These are phyloP conservation scores for Cercospora sesami DNA, from an alignment of 2,329 filamentous ascomycete species.

Conservation along the genomic window DNA sequence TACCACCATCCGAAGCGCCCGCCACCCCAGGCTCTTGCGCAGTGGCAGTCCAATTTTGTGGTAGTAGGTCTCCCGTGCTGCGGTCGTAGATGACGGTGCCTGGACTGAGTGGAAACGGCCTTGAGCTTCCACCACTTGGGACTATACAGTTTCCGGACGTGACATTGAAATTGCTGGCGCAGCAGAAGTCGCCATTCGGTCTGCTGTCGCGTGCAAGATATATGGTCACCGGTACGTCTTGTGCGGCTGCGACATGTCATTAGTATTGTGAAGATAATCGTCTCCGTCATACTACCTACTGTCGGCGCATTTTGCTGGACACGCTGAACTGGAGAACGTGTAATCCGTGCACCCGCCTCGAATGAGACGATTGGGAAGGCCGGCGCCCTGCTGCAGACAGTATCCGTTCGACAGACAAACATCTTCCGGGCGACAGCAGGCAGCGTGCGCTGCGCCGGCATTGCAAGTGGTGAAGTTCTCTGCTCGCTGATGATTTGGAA, in stretches of 20 bases:
- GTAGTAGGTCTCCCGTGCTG: conserved; percentile 18
- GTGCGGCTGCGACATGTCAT: neutral
- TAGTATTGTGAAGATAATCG: neutral
- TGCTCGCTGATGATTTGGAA: conserved; percentile 15
- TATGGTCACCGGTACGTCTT: conserved; percentile 10
- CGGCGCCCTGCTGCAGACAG: conserved; percentile 15
- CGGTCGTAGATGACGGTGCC: conserved; percentile 23
- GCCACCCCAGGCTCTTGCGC: neutral
- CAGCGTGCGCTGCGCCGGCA: conserved; percentile 13
- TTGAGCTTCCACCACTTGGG: neutral
- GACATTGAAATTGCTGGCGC: conserved; percentile 16
- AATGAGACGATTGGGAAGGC: conserved; percentile 17
- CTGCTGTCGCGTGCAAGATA: conserved; percentile 19
- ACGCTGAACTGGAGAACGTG: conserved; percentile 17
- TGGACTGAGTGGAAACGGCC: conserved; percentile 16
- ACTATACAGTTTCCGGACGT: conserved; percentile 15
- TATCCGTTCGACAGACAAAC: conserved; percentile 21
- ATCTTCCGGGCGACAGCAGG: conserved; percentile 15
- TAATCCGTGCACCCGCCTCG: conserved; percentile 22
- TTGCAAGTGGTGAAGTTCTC: conserved; percentile 22
- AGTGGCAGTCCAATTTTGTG: conserved; percentile 8
- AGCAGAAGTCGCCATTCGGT: conserved; percentile 24
- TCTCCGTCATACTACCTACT: neutral
- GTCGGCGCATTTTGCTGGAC: conserved; percentile 18
- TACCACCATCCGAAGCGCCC: neutral